phyloP scores from a whole-genome alignment of 1,284 basidiomycete genomes.

The Nidula niveotomentosa region DNA sequence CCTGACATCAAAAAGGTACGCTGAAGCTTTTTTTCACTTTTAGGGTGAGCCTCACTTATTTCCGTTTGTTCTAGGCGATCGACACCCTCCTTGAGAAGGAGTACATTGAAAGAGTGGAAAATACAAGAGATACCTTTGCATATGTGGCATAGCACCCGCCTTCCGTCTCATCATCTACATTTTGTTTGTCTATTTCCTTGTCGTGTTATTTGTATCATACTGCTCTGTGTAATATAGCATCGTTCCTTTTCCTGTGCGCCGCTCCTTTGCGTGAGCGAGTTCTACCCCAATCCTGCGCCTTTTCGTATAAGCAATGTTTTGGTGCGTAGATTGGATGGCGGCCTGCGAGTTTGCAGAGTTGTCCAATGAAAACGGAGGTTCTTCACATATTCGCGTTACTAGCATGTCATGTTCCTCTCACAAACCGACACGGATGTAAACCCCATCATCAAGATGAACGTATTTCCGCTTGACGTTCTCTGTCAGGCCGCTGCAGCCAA shows the following conservation, averaged over 20 bases:
- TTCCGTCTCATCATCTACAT: neutral
- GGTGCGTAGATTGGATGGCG: too few relatives aligned
- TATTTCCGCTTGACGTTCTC: too few relatives aligned
- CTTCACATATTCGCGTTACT: too few relatives aligned
- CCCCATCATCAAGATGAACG: too few relatives aligned
- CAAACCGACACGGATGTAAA: too few relatives aligned
- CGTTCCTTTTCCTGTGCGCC: neutral
- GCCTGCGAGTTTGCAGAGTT: too few relatives aligned
- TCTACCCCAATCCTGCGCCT: too few relatives aligned
- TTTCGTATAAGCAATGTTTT: too few relatives aligned
- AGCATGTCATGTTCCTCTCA: too few relatives aligned
- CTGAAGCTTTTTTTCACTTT: neutral
- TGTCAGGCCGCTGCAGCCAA: too few relatives aligned
- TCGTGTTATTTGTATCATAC: neutral
- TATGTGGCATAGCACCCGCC: slow-evolving; percentile 56
- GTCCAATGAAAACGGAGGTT: too few relatives aligned
- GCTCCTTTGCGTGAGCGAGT: too few relatives aligned
- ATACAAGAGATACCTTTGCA: slow-evolving; percentile 76
- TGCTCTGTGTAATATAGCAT: neutral
- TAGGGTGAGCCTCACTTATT: slow-evolving; percentile 3
- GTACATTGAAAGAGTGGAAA: slow-evolving; percentile 93
- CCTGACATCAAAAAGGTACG: slow-evolving; percentile 88
- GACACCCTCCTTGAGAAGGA: slow-evolving; percentile 97
- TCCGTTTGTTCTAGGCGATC: slow-evolving; percentile 70
- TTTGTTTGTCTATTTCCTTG: neutral